Conservation (phyloP, 2,329 filamentous ascomycete species). For the Xylaria sp. region DNA sequence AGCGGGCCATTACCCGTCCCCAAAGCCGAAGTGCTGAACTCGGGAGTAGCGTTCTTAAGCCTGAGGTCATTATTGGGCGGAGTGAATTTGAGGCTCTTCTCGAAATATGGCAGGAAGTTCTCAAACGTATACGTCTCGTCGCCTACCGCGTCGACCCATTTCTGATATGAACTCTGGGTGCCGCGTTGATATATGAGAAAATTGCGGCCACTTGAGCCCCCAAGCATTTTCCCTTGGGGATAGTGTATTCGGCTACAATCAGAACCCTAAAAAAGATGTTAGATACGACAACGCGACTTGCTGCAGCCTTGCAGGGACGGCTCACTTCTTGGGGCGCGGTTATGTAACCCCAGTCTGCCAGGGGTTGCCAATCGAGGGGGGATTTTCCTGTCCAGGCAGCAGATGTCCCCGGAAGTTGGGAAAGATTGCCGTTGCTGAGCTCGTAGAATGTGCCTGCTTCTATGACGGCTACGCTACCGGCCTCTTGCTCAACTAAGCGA, state of each 20-base stretch:
- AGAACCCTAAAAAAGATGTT: background rate
- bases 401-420: background rate
- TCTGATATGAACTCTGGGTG: background rate
- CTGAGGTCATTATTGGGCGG: background rate
- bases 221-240: constrained; percentile 4
- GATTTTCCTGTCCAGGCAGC: background rate
- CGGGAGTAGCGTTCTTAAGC: constrained; percentile 1
- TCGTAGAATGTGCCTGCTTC: constrained; percentile 18
- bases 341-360: constrained; percentile 4
- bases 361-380: background rate
- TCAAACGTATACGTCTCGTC: constrained; percentile 10
- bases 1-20: background rate
- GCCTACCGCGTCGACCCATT: constrained; percentile 6
- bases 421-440: background rate
- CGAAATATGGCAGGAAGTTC: constrained; percentile 5
- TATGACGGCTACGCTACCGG: constrained; percentile 2
- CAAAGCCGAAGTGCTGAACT: background rate
- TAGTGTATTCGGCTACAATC: background rate
- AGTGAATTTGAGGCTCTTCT: constrained; percentile 3
- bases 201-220: constrained; percentile 1
- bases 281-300: background rate
- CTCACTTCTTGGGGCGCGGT: constrained; percentile 4
- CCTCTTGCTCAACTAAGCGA: background rate
- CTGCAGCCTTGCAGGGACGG: too few species aligned
- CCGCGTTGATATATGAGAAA: constrained; percentile 15